Evolutionary conservation across 352 stramenopile genomes (phyloP).

Genomic region (Phytophthora sojae): DNA sequence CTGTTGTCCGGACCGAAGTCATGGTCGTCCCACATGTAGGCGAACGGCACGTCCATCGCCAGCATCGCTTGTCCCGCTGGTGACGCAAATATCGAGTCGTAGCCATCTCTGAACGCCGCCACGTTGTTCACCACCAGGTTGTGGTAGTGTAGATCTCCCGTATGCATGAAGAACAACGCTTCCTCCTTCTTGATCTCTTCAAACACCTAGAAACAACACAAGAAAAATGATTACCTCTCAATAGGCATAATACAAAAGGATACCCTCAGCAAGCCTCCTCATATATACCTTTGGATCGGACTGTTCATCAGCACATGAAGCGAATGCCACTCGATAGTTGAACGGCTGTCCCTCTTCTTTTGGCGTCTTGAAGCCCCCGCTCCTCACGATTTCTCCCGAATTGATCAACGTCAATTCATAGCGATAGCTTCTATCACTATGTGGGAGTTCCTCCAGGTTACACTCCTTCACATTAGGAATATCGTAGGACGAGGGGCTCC

Average conservation of each 20-base stretch:
- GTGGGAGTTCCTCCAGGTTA: conserved; percentile 52
- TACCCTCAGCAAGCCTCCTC: neutral
- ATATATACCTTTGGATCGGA: conserved; percentile 75
- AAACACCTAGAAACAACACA: conserved; percentile 48
- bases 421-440: conserved; percentile 58
- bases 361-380: conserved; percentile 63
- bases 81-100: conserved; percentile 78
- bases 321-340: conserved; percentile 80
- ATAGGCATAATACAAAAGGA: conserved; percentile 23
- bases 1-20: conserved; percentile 92
- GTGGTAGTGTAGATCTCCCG: conserved; percentile 90
- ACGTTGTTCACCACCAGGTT: conserved; percentile 81
- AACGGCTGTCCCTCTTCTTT: conserved; percentile 49
- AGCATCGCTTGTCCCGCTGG: conserved; percentile 75
- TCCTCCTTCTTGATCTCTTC: conserved; percentile 66
- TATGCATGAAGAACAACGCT: conserved; percentile 89
- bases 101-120: conserved; percentile 61
- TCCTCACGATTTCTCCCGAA: conserved; percentile 41
- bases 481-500: conserved; percentile 36
- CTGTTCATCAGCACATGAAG: conserved; percentile 83
- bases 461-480: conserved; percentile 54
- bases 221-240: conserved; percentile 10
- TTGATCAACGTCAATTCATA: conserved; percentile 64
- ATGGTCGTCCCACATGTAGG: conserved; percentile 93
- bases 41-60: conserved; percentile 85